phyloP scores from a whole-genome alignment of 1,139 yeast genomes.

The Yamadazyma spencermartinsiae region DNA sequence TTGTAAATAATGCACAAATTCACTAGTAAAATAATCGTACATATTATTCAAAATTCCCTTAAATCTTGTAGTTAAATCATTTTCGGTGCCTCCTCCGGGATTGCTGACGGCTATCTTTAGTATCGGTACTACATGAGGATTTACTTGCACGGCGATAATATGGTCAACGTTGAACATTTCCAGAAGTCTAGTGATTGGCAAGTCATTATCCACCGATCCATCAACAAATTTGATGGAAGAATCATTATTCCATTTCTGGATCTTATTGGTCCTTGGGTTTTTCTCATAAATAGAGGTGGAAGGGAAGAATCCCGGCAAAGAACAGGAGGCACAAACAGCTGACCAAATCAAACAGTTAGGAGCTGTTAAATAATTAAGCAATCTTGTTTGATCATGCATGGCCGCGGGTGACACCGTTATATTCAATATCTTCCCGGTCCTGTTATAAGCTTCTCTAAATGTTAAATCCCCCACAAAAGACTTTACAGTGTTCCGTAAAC shows the following conservation, averaged over 20 bases:
- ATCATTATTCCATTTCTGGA: constrained; percentile 79
- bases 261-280: constrained; percentile 65
- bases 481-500: constrained; percentile 71
- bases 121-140: constrained; percentile 93
- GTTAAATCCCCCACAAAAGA: constrained; percentile 88
- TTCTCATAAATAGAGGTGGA: constrained; percentile 85
- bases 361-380: constrained; percentile 49
- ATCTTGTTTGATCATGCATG: constrained; percentile 57
- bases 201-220: constrained; percentile 93
- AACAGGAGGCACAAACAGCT: constrained; percentile 96
- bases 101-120: constrained; percentile 65
- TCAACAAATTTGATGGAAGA: constrained; percentile 83
- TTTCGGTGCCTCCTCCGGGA: constrained; percentile 70
- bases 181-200: constrained; percentile 84
- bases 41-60: constrained; percentile 55
- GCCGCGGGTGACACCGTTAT: constrained; percentile 60
- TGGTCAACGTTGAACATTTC: constrained; percentile 98
- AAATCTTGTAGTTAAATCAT: constrained; percentile 55
- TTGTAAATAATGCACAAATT: constrained; percentile 74
- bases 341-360: constrained; percentile 63
- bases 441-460: constrained; percentile 57
- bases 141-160: constrained; percentile 94
- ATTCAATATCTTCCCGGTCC: constrained; percentile 59
- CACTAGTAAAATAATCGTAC: constrained; percentile 65
- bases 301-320: constrained; percentile 89